Evolutionary conservation across 768 basidiomycete genomes (phyloP), one percentile per base, ranked within the genome.

Genomic region (Asterophora parasitica): DNA sequence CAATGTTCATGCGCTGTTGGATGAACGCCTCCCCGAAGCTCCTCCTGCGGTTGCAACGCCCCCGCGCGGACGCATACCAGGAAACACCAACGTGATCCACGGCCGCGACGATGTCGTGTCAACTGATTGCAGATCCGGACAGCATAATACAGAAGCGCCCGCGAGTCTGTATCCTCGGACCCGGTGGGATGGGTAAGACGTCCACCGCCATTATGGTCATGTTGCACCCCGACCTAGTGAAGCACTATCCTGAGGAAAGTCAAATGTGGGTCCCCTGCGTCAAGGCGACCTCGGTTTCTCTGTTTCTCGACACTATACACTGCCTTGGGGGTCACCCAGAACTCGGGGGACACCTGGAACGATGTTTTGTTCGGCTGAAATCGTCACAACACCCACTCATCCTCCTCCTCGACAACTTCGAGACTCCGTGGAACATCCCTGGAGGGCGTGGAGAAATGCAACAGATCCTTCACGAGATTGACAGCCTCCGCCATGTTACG

Each of bases 141-240:
- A n/a, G n/a, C n/a, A n/a, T n/a, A n/a, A n/a, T n/a, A n/a, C 37
- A 38, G 16, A 32, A 43, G 17, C 46, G 42, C 2, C 49, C 53
- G 10, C 50, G 50, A 4, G 44, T 59, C 28, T 50, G 54, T 33
- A 51, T 65, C 13, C 57, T 59, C 10, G 63, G 62, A 9, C 54
- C 59, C 5, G 71, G 69, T 0, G 70, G 71, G 9, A 69, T 71
- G 53, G 70, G 71, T 12, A 72, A 72, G 55, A 70, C 69, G 2
- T 58, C 65, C 1, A 53, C 67, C 20, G 65, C 71, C 0, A 57
- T 68, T 13, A 63, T 65, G 1, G 61, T 69, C n/a, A 59, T 67
- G 40, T 55, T 65, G 16, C 50, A 61, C 26, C 26, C 47, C 12
- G 36, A 44, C 2, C 48, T 68, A 10, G 46, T 53, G 13, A 41